These are phyloP conservation scores for Earliella scabrosa DNA, from an alignment of 1,284 basidiomycete genomes.

Conservation along the genomic window DNA sequence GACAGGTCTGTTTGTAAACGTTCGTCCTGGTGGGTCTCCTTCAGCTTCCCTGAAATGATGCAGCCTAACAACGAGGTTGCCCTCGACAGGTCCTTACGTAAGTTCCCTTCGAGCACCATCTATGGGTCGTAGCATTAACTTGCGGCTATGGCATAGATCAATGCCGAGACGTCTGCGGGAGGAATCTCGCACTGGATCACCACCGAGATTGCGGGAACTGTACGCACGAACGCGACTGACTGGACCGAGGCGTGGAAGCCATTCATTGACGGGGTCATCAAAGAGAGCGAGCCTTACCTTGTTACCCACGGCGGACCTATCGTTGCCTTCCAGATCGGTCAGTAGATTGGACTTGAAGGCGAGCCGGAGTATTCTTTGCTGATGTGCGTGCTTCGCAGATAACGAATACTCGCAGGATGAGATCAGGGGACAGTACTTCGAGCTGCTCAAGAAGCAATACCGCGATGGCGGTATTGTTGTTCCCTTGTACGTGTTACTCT, in stretches of 20 bases:
- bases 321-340: constrained; percentile 44
- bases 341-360: too few species aligned
- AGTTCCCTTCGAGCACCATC: too few species aligned
- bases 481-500: constrained; percentile 55
- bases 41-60: neutral
- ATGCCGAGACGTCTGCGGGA: constrained; percentile 81
- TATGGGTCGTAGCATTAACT: constrained; percentile 35
- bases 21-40: constrained; percentile 46
- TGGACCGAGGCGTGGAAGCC: constrained; percentile 72
- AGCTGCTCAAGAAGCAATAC: constrained; percentile 61
- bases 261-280: constrained; percentile 69
- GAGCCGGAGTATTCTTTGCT: too few species aligned
- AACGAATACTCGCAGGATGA: constrained; percentile 73
- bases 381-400: constrained; percentile 48
- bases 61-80: too few species aligned
- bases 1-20: constrained; percentile 50
- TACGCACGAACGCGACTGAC: constrained; percentile 74
- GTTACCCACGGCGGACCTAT: constrained; percentile 75
- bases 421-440: constrained; percentile 63
- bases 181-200: constrained; percentile 83
- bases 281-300: constrained; percentile 66
- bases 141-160: constrained; percentile 57
- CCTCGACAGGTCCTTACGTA: constrained; percentile 24
- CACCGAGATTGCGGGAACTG: constrained; percentile 62
- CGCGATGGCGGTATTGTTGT: constrained; percentile 62